Percentiles rank a stretch among this genome's conserved stretches.
These are phyloP conservation scores for Metschnikowia proteae DNA, from an alignment of 805 yeast genomes.

Conservation along the genomic window DNA sequence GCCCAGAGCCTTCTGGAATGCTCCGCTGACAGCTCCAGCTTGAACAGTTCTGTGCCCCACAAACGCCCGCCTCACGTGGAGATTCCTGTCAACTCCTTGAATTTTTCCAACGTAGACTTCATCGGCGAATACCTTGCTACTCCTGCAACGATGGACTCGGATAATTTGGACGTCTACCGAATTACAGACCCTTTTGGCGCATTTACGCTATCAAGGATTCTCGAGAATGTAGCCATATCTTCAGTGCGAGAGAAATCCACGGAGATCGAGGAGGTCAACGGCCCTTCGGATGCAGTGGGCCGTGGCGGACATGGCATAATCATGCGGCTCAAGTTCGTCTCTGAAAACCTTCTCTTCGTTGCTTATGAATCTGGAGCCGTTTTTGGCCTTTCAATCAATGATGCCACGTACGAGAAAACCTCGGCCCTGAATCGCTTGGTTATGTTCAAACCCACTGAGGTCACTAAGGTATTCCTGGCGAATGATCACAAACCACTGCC, in stretches of 20 bases:
- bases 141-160: slow-evolving; percentile 63
- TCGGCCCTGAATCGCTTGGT: slow-evolving; percentile 13
- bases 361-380: slow-evolving; percentile 77
- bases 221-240: slow-evolving; percentile 27
- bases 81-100: slow-evolving; percentile 69
- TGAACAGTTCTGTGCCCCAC: slow-evolving; percentile 2
- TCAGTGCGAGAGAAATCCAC: neutral
- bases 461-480: slow-evolving; percentile 21
- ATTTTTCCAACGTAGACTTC: slow-evolving; percentile 58
- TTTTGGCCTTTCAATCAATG: slow-evolving; percentile 24
- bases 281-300: slow-evolving; percentile 1
- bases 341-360: slow-evolving; percentile 31
- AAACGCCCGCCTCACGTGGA: slow-evolving; percentile 29
- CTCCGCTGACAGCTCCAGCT: slow-evolving; percentile 5
- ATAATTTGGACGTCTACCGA: slow-evolving; percentile 58
- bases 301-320: slow-evolving; percentile 54
- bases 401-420: slow-evolving; percentile 2
- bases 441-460: slow-evolving; percentile 24
- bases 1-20: neutral
- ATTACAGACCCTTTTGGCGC: slow-evolving; percentile 22
- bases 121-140: slow-evolving; percentile 36
- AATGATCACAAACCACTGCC: slow-evolving; percentile 53
- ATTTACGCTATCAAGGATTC: slow-evolving; percentile 27
- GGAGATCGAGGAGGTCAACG: slow-evolving; percentile 10
- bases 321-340: slow-evolving; percentile 51